Conservation (phyloP, 306 rosid species). For the Dryas octopetala region DNA sequence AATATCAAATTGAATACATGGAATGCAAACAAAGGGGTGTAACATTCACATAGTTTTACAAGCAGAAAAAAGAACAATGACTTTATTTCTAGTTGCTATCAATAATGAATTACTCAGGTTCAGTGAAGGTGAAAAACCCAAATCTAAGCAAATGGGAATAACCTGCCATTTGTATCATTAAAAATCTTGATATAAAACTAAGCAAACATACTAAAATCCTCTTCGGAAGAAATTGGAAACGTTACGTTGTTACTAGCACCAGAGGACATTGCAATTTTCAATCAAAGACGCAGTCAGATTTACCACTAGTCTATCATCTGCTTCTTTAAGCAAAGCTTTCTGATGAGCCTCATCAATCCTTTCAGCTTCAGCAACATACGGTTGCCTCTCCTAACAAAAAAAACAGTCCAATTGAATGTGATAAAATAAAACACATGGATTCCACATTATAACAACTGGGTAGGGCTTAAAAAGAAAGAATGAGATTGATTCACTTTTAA, state of each 20-base stretch:
- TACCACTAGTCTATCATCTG: conserved; percentile 37
- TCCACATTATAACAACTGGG: neutral
- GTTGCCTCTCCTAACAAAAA: conserved; percentile 53
- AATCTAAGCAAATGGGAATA: neutral
- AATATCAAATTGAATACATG: neutral
- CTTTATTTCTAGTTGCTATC: neutral
- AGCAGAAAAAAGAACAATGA: neutral
- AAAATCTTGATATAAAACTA: neutral
- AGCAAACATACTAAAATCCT: neutral
- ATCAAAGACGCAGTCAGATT: neutral
- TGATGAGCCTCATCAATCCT: conserved; percentile 30
- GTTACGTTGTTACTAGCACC: neutral
- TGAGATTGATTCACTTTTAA: neutral
- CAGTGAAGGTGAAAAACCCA: neutral
- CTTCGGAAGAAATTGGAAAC: neutral
- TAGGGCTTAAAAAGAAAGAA: neutral
- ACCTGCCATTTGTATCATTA: neutral
- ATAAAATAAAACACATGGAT: conserved; percentile 3
- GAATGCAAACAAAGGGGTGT: neutral
- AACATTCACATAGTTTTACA: neutral
- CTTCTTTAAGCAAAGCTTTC: conserved; percentile 41
- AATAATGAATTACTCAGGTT: neutral
- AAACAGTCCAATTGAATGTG: neutral
- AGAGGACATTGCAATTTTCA: neutral
- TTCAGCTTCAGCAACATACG: conserved; percentile 39